These are phyloP conservation scores for Colletotrichum brevisporum DNA, from an alignment of 2,329 filamentous ascomycete genomes.

Conservation along the genomic window DNA sequence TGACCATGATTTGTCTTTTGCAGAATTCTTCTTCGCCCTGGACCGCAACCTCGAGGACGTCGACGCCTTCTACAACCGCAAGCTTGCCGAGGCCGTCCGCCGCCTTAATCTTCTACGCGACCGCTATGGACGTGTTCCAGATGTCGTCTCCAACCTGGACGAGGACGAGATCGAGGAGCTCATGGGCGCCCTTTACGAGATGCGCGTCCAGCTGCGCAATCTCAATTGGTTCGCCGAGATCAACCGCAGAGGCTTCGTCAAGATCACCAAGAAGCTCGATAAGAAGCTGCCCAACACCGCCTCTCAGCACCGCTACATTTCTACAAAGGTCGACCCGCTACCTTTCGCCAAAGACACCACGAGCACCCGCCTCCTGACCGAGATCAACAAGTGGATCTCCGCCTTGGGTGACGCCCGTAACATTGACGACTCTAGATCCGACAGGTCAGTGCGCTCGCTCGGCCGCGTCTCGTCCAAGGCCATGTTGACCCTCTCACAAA, in stretches of 20 bases:
- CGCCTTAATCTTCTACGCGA: conserved; percentile 89
- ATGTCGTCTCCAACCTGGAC: conserved; percentile 81
- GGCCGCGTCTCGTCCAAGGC: conserved; percentile 83
- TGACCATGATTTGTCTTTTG: conserved; percentile 49
- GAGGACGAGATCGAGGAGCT: conserved; percentile 92
- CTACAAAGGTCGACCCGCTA: conserved; percentile 89
- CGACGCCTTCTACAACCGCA: conserved; percentile 97
- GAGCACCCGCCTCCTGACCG: conserved; percentile 62
- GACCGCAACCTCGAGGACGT: conserved; percentile 98
- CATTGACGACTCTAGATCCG: conserved; percentile 81
- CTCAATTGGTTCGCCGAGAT: conserved; percentile 98
- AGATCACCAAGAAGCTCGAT: conserved; percentile 99
- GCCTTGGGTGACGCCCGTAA: conserved; percentile 82
- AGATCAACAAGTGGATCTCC: conserved; percentile 94
- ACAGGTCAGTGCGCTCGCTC: conserved; percentile 81
- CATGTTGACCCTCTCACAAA: conserved; percentile 78
- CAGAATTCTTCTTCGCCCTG: conserved; percentile 97
- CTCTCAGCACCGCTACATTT: conserved; percentile 88
- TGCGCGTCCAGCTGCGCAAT: conserved; percentile 89
- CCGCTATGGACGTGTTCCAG: conserved; percentile 83
- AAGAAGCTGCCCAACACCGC: conserved; percentile 87
- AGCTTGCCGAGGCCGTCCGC: conserved; percentile 86
- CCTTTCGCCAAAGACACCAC: conserved; percentile 84
- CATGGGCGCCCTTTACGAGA: conserved; percentile 88
- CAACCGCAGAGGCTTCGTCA: conserved; percentile 93